Evolutionary conservation across 306 rosid species (phyloP), one percentile per base, ranked within the genome.

Genomic region (Trifolium dubium): DNA sequence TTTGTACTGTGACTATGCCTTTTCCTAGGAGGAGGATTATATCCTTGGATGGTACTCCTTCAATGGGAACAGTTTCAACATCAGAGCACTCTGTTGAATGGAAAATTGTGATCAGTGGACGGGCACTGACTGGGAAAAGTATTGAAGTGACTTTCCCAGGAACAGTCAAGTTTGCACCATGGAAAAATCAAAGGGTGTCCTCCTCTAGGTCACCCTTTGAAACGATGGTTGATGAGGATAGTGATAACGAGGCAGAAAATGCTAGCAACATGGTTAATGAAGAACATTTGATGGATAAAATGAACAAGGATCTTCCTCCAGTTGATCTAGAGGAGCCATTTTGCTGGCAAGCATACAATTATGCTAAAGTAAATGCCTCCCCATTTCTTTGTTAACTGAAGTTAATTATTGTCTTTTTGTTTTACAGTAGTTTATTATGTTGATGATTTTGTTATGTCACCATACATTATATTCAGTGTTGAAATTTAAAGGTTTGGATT

Each of bases 121-220:
- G 99, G 67, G 93, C 93, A 35, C 93, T 90, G 31, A 59, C 82
- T 73, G 98, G 98, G 59, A 95, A 82, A 87, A 92, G 99, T 78
- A 81, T 95, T 29, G 98, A 95, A 85, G 96, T 96, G 80, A 95
- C 96, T 44, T 95, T 95, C 85, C 93, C 99, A 17, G 99, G 99
- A 77, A 95, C 97, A 72, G 84, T 95, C 70, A 85, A 76, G 79
- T 95, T 95, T 83, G 96, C 96, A 41, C 96, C 98, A 59, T 88
- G 94, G 96, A 79, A 87, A 85, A 83, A 31, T 78, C 92, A 83
- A 67, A 88, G 74, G 34, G 35, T 50, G 63, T 77, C 87, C 44
- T 80, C 82, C 37, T 77, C 88, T 69, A 84, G 71, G 82, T 77
- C 84, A 60, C 74, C 71, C 67, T 69, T 74, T 82, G 85, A 84